These are phyloP conservation scores for Xanthoconium purpureum DNA, from an alignment of 768 basidiomycete species.

Conservation along the genomic window DNA sequence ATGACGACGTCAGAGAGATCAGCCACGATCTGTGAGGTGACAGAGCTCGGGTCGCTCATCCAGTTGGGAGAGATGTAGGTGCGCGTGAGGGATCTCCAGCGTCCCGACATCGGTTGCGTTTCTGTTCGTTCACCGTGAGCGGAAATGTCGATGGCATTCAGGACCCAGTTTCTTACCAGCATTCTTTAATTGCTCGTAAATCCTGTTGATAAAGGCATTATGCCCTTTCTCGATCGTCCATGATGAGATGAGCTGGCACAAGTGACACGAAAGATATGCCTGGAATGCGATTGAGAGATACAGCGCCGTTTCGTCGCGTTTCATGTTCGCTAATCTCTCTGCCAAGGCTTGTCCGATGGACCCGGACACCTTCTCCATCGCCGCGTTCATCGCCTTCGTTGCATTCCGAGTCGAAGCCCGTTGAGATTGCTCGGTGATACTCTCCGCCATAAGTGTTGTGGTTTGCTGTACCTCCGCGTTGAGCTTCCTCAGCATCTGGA, in stretches of 20 bases:
- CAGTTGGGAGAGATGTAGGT: background rate
- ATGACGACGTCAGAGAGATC: slow-evolving; percentile 9
- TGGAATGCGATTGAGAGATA: slow-evolving; percentile 14
- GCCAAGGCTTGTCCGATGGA: slow-evolving; percentile 2
- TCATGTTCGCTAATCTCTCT: background rate
- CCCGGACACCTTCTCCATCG: background rate
- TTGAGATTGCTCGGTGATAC: too few relatives aligned
- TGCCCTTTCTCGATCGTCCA: slow-evolving; percentile 8
- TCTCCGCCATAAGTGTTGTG: slow-evolving; percentile 8
- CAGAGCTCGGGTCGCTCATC: background rate
- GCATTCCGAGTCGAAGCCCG: too few relatives aligned
- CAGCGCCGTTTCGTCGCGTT: background rate
- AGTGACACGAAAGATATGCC: background rate
- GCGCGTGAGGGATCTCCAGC: slow-evolving; percentile 13
- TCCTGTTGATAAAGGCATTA: slow-evolving; percentile 2
- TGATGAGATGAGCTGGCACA: slow-evolving; percentile 4
- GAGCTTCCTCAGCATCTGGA: slow-evolving; percentile 7
- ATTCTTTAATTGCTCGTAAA: slow-evolving; percentile 5
- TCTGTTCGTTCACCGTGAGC: slow-evolving; percentile 6
- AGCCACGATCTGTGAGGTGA: background rate
- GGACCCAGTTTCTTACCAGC: background rate
- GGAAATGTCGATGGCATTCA: too few relatives aligned
- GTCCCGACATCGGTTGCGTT: slow-evolving; percentile 5
- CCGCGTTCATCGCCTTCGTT: background rate
- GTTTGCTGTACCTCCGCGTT: slow-evolving; percentile 14